phyloP scores from a whole-genome alignment of 495 filamentous ascomycete species.

The Talaromyces thailandensis region DNA sequence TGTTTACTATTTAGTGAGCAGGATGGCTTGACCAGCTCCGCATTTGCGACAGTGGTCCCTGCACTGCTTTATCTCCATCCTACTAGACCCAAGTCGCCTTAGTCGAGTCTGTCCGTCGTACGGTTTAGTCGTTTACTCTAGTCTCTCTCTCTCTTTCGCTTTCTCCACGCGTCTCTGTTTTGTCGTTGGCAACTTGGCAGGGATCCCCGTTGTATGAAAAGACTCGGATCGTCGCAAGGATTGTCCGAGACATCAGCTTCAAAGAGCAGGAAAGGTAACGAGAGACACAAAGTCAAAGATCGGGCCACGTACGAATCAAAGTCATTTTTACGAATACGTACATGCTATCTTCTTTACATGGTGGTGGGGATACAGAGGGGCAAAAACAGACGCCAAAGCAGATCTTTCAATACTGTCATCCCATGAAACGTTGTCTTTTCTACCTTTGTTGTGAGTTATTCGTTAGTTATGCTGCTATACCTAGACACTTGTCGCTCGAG shows the following conservation, averaged over 20 bases:
- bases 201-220: neutral
- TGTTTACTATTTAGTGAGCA: neutral
- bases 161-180: neutral
- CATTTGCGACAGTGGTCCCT: neutral
- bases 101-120: neutral
- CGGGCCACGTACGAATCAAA: neutral
- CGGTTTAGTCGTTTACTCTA: neutral
- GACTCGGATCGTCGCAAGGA: neutral
- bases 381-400: neutral
- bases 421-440: neutral
- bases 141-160: neutral
- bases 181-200: neutral
- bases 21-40: neutral
- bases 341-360: neutral
- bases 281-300: neutral
- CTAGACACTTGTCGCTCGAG: neutral
- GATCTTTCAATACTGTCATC: neutral
- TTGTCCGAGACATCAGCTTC: neutral
- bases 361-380: neutral
- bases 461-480: neutral
- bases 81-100: neutral
- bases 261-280: neutral
- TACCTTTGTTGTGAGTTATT: neutral
- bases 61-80: neutral
- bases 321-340: too few relatives aligned